Evolutionary conservation across 2,329 filamentous ascomycete species (phyloP), one percentile per base, ranked within the genome.

Genomic region (Cylindrodendrum hubeiense): DNA sequence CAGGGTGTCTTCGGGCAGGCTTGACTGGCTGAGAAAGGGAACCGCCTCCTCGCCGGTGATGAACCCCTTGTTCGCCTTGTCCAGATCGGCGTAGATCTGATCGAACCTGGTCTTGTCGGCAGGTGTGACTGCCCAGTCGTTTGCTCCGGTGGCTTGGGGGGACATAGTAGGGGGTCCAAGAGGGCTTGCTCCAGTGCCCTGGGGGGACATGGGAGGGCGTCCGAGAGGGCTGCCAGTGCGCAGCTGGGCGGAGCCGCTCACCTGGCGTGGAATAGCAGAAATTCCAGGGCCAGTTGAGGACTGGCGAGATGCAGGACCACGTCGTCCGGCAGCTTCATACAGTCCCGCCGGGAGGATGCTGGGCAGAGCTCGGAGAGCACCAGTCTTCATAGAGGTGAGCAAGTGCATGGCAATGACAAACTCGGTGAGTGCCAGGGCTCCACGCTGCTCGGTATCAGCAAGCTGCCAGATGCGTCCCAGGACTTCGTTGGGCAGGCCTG

Each of bases 371-470:
- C 93, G 90, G 78, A 99, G 87, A 30, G 90, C 86, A 22, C 94
- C 93, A 13, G 90, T 92, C 84, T 97, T 97, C 82, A 93, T 94
- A 13, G 94, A 97, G 15, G 94, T 95, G 67, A 99, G 86, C 66
- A 99, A 85, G 79, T 99, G 96, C 96, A 99, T 99, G 49, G 96
- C 96, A 75, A 99, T 97, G 76, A 97, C 93, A 78, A 99, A 99
- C 75, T 98, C 96, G 15, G 94, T 95, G 73, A 91, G 86, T 63
- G 95, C 92, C 37, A 99, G 86, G 33, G 92, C 90, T 54, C 96
- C 96, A 57, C 95, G 90, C 81, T 97, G 94, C 80, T 98, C 95
- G 0, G 94, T 96, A 78, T 99, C 96, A 22, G 95, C 92, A 66
- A 99, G 86, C 74, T 93, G 94, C 96, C 96, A 99, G 82, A 99